A percentile compares a stretch with the other conserved stretches of the same genome.
Conservation (phyloP, 2,329 filamentous ascomycete species). For the Verruconis gallopava region DNA sequence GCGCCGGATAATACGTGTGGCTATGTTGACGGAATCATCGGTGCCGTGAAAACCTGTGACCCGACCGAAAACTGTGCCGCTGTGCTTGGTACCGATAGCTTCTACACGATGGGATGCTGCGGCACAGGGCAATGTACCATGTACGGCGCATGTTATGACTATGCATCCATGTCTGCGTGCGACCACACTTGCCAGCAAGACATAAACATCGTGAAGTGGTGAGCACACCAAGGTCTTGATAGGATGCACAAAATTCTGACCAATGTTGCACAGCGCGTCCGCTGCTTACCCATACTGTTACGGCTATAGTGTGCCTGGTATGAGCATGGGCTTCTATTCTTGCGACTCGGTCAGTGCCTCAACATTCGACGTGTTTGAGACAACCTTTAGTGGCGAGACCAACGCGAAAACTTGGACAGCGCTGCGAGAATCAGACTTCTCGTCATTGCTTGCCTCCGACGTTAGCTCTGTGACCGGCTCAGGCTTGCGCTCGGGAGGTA, state of each 20-base stretch:
- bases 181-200: conserved; percentile 8
- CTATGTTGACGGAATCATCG: conserved; percentile 5
- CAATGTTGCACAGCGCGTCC: too few relatives aligned
- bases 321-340: conserved; percentile 5
- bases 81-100: neutral
- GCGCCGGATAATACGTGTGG: conserved; percentile 9
- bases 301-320: neutral
- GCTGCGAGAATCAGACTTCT: neutral
- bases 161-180: neutral
- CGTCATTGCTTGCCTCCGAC: neutral
- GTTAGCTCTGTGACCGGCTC: neutral
- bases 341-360: conserved; percentile 1
- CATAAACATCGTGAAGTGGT: conserved; percentile 9
- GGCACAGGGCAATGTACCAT: neutral
- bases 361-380: conserved; percentile 2
- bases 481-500: too few relatives aligned
- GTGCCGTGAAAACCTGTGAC: conserved; percentile 1
- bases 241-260: too few relatives aligned
- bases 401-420: conserved; percentile 1
- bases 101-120: conserved; percentile 8
- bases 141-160: neutral
- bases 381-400: conserved; percentile 7
- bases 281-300: conserved; percentile 5
- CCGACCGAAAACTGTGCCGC: conserved; percentile 2
- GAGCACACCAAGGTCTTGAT: too few relatives aligned